A percentile compares a stretch with the other conserved stretches of the same genome.
phyloP scores from a whole-genome alignment of 1,284 basidiomycete species.

The Apiotrichum siamense region DNA sequence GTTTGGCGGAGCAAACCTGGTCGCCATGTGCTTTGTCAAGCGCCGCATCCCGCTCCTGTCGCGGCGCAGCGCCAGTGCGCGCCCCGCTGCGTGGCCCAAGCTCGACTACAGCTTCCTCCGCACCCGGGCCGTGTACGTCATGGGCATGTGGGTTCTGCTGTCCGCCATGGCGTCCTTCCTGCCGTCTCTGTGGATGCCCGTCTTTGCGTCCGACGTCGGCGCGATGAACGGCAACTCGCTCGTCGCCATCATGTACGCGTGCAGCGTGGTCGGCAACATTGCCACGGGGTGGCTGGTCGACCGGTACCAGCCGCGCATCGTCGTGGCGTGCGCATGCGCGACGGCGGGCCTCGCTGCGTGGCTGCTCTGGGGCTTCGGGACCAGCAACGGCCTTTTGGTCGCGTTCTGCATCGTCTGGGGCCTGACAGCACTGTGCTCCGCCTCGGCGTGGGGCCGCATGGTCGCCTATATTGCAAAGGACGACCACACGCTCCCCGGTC shows the following conservation, averaged over 20 bases:
- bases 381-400: slow-evolving; percentile 24
- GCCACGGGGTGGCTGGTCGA: slow-evolving; percentile 41
- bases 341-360: slow-evolving; percentile 33
- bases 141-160: slow-evolving; percentile 29
- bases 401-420: slow-evolving; percentile 32
- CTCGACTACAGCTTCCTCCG: slow-evolving; percentile 26
- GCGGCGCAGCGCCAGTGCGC: not conserved
- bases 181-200: slow-evolving; percentile 34
- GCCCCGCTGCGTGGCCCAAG: not conserved
- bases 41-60: slow-evolving; percentile 32
- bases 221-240: too few relatives aligned
- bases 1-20: slow-evolving; percentile 25
- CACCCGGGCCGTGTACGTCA: slow-evolving; percentile 24
- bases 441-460: slow-evolving; percentile 4
- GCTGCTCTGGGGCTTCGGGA: slow-evolving; percentile 45
- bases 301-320: slow-evolving; percentile 25
- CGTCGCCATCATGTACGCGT: slow-evolving; percentile 43
- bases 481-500: slow-evolving; percentile 29
- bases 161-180: slow-evolving; percentile 44
- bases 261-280: slow-evolving; percentile 38
- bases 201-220: too few relatives aligned
- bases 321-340: slow-evolving; percentile 32
- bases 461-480: slow-evolving; percentile 3
- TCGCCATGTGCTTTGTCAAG: slow-evolving; percentile 36
- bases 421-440: slow-evolving; percentile 27